Conservation (phyloP, 1,284 basidiomycete species). For the Vanrija sp. region DNA sequence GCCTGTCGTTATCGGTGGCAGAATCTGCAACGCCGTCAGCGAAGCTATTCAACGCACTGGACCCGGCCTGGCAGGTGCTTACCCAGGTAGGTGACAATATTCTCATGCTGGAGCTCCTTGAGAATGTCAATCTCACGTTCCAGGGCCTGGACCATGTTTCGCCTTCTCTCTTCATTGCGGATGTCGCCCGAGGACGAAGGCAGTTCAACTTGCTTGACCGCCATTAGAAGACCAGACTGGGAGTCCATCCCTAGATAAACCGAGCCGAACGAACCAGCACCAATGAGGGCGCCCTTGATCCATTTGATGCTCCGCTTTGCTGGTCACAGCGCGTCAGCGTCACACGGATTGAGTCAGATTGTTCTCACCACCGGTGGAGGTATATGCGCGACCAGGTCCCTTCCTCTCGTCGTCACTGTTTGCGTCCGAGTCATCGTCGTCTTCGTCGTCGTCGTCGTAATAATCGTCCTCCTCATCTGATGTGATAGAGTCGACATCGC, state of each 20-base stretch:
- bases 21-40: slow-evolving; percentile 59
- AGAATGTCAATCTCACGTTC: slow-evolving; percentile 95
- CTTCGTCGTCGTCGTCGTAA: slow-evolving; percentile 44
- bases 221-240: slow-evolving; percentile 89
- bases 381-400: slow-evolving; percentile 55
- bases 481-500: slow-evolving; percentile 6
- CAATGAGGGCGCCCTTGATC: slow-evolving; percentile 98
- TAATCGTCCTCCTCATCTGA: slow-evolving; percentile 47
- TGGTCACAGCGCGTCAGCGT: slow-evolving; percentile 20
- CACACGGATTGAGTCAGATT: neutral
- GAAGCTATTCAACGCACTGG: slow-evolving; percentile 6
- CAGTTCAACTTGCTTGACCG: slow-evolving; percentile 97
- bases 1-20: slow-evolving; percentile 71
- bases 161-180: slow-evolving; percentile 88
- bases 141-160: slow-evolving; percentile 89
- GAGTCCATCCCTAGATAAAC: slow-evolving; percentile 98
- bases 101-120: slow-evolving; percentile 90
- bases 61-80: slow-evolving; percentile 32
- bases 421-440: slow-evolving; percentile 37
- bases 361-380: slow-evolving; percentile 61
- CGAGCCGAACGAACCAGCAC: slow-evolving; percentile 91
- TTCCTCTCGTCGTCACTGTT: slow-evolving; percentile 48
- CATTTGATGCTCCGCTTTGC: slow-evolving; percentile 76
- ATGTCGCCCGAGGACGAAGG: slow-evolving; percentile 66
- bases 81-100: slow-evolving; percentile 98